Evolutionary conservation across 2,329 filamentous ascomycete species (phyloP).

Genomic region (Stagonosporopsis rhizophila): DNA sequence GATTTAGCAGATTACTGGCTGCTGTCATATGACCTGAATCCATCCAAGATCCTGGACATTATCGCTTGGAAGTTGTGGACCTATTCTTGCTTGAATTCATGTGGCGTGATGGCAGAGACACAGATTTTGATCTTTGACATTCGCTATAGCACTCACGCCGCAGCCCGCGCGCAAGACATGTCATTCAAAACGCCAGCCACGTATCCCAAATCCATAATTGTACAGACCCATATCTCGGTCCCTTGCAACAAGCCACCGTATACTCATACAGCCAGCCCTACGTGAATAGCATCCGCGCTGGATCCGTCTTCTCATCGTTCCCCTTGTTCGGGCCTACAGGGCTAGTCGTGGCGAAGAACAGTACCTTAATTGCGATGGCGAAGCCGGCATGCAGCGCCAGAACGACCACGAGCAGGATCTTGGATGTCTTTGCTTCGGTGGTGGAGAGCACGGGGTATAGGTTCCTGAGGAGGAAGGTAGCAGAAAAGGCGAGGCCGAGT

Average conservation of each 20-base stretch:
- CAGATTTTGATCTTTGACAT: neutral
- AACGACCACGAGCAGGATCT: constrained; percentile 83
- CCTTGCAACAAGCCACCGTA: neutral
- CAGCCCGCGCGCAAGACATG: neutral
- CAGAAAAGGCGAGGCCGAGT: constrained; percentile 57
- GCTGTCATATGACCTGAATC: too few species aligned
- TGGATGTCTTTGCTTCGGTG: constrained; percentile 90
- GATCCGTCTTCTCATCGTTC: constrained; percentile 29
- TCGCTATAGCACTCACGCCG: neutral
- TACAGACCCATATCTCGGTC: neutral
- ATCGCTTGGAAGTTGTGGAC: too few species aligned
- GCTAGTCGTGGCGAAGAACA: constrained; percentile 81
- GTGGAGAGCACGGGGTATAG: constrained; percentile 82
- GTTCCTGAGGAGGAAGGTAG: constrained; percentile 50
- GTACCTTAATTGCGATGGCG: constrained; percentile 90
- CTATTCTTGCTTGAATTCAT: too few species aligned
- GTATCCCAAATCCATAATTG: neutral
- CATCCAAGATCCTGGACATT: too few species aligned
- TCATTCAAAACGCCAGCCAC: neutral
- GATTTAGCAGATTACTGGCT: neutral
- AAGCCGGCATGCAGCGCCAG: constrained; percentile 87
- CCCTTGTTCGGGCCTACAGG: constrained; percentile 42
- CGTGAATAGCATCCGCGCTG: constrained; percentile 30
- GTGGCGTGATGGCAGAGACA: too few species aligned
- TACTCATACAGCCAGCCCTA: neutral